Evolutionary conservation across 495 filamentous ascomycete species (phyloP).

Genomic region (Entonaema liquescens): DNA sequence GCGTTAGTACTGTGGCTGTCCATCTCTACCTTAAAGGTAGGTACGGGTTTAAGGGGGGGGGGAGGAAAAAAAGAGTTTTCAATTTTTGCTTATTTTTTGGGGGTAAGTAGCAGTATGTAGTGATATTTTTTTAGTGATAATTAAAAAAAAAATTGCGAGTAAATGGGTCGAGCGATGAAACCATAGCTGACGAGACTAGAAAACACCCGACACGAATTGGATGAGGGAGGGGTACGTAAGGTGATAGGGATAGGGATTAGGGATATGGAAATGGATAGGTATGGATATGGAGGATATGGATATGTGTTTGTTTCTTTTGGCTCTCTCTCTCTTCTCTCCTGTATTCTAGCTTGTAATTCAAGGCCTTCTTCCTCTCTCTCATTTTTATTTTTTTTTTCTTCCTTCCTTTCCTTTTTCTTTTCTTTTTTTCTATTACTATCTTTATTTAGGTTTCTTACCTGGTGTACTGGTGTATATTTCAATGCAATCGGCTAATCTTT

Average conservation of each 20-base stretch:
- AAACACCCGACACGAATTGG: constrained; percentile 34
- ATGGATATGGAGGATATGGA: no score
- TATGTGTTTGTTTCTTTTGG: constrained; percentile 13
- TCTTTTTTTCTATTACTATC: neutral
- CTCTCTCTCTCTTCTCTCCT: constrained; percentile 2
- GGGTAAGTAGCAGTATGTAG: constrained; percentile 15
- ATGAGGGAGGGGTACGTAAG: constrained; percentile 17
- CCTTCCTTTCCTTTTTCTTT: neutral
- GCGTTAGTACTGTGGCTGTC: constrained; percentile 49
- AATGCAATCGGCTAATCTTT: neutral
- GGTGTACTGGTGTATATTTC: neutral
- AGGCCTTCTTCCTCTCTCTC: neutral
- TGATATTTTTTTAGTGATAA: constrained; percentile 45
- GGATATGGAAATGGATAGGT: no score
- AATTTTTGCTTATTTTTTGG: constrained; percentile 34
- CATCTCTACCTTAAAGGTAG: constrained; percentile 50
- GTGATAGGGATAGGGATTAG: no score
- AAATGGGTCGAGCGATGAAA: constrained; percentile 41
- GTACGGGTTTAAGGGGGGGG: constrained; percentile 23
- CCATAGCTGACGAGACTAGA: constrained; percentile 40
- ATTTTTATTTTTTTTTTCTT: neutral
- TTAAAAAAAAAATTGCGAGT: constrained; percentile 28
- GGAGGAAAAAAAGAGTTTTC: constrained; percentile 39
- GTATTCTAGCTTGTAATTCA: neutral
- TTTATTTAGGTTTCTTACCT: neutral